Conservation (phyloP, 805 yeast genomes). For the Teunomyces kruisii region DNA sequence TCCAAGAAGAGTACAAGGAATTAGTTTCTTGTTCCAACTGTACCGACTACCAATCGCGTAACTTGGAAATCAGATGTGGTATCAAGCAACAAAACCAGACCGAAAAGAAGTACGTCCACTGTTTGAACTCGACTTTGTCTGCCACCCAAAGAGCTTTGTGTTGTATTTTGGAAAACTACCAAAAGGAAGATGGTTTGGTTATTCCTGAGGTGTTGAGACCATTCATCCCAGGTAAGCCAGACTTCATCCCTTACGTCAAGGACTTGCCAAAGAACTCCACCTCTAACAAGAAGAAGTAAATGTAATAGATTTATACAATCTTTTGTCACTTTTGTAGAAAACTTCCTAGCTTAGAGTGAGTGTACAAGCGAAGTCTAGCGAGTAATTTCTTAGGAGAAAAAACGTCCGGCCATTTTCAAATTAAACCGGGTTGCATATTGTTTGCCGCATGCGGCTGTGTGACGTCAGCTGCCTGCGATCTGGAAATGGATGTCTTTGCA, state of each 20-base stretch:
- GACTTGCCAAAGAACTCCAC: slow-evolving; percentile 95
- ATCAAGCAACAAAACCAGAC: slow-evolving; percentile 91
- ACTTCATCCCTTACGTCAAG: slow-evolving; percentile 85
- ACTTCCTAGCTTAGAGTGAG: too few species aligned
- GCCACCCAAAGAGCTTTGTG: slow-evolving; percentile 99
- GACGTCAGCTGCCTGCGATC: too few species aligned
- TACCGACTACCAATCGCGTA: slow-evolving; percentile 98
- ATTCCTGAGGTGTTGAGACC: slow-evolving; percentile 94
- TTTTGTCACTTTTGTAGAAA: too few species aligned
- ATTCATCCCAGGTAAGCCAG: slow-evolving; percentile 98
- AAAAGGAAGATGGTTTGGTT: slow-evolving; percentile 91
- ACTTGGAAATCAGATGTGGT: slow-evolving; percentile 98
- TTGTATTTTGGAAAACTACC: slow-evolving; percentile 96
- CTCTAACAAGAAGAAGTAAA: slow-evolving; percentile 59
- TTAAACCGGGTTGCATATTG: too few species aligned
- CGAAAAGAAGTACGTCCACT: slow-evolving; percentile 97
- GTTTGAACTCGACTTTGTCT: slow-evolving; percentile 94
- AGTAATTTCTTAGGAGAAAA: too few species aligned
- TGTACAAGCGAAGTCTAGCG: too few species aligned
- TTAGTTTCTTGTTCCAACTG: slow-evolving; percentile 98
- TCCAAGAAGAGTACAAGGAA: slow-evolving; percentile 97
- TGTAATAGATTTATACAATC: neutral
- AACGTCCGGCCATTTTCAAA: too few species aligned
- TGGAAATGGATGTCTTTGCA: too few species aligned
- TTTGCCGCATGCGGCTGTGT: too few species aligned